These are phyloP conservation scores for Lecanicillium sp. DNA, from an alignment of 2,329 filamentous ascomycete species.

Conservation along the genomic window DNA sequence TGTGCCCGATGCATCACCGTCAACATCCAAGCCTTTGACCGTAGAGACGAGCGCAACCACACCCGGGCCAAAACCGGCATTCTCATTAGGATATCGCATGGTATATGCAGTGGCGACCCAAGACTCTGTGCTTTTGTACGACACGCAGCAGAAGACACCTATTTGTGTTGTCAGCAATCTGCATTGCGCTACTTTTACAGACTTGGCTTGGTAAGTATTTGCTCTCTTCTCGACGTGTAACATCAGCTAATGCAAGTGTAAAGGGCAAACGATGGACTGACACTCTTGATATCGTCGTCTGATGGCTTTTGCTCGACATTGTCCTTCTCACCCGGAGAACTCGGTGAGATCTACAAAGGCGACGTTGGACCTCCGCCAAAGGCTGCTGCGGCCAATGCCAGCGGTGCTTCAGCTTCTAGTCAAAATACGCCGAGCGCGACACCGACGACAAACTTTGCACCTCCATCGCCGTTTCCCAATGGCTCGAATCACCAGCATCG, in stretches of 20 bases:
- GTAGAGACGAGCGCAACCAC: conserved; percentile 38
- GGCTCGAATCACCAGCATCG: conserved; percentile 46
- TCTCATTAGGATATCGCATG: conserved; percentile 84
- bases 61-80: conserved; percentile 60
- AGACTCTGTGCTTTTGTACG: conserved; percentile 88
- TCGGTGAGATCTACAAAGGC: conserved; percentile 73
- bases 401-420: conserved; percentile 36
- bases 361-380: conserved; percentile 44
- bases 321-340: conserved; percentile 73
- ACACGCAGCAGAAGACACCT: conserved; percentile 92
- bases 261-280: conserved; percentile 42
- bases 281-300: conserved; percentile 87
- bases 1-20: conserved; percentile 37
- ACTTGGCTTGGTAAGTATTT: conserved; percentile 76
- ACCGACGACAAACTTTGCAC: conserved; percentile 54
- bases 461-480: conserved; percentile 48
- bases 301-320: conserved; percentile 95
- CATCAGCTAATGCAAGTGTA: conserved; percentile 18
- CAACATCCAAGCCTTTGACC: conserved; percentile 41
- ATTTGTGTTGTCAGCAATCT: conserved; percentile 93
- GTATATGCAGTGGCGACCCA: conserved; percentile 96
- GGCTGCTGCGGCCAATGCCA: conserved; percentile 20
- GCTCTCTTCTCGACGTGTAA: neutral
- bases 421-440: conserved; percentile 66
- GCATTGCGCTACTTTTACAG: conserved; percentile 95